Base-by-base conservation (phyloP, 2,329 filamentous ascomycete genomes). In the Pleomassaria siparia region DNA sequence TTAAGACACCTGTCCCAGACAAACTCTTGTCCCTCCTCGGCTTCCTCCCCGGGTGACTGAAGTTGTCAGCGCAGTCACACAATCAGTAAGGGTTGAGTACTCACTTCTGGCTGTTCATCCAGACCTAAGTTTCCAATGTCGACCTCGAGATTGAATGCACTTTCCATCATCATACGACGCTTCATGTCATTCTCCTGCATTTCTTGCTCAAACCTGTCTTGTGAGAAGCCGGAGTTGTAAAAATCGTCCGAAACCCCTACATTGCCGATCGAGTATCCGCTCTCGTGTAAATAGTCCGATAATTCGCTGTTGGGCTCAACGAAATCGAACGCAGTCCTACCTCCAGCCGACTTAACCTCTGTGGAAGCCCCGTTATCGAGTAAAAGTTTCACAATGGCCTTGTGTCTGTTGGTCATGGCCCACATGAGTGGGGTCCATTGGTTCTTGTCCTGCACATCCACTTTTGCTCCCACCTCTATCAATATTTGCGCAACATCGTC, bases 391-490 rank as follows among this genome's bases (percentile, higher is more conserved):
- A 92, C 91, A 58, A 99, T 99, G 40, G 85, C 86, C 73, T 97
- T 97, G 73, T 99, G 94, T 47, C 91, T 80, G 71, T 99, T 99
- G 46, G 94, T 99, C 89, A 97, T 97, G 41, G 94, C 92, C 94
- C 94, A 99, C 91, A 99, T 99, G 51, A 99, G 79, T 12, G 94
- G 89, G 63, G 89, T 97, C 94, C 94, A 99, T 66, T 95, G 87
- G 67, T 97, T 97, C 54, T 87, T 88, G 68, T 99, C 94, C 72
- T 97, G 92, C 62, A 87, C 87, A 73, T 99, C 91, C 43, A 97
- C 91, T 61, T 90, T 83, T 30, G 87, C 92, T 20, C 92, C 91
- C 9, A 90, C 89, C 49, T 90, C 83, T 43, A 99, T 83, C 43
- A 99, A 80, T 29, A 87, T 84, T 49, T 87, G 81, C 20, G 97